A percentile compares a stretch with the other conserved stretches of the same genome.
Evolutionary conservation across 2,329 filamentous ascomycete species (phyloP).

Genomic region (Fusarium irregulare): DNA sequence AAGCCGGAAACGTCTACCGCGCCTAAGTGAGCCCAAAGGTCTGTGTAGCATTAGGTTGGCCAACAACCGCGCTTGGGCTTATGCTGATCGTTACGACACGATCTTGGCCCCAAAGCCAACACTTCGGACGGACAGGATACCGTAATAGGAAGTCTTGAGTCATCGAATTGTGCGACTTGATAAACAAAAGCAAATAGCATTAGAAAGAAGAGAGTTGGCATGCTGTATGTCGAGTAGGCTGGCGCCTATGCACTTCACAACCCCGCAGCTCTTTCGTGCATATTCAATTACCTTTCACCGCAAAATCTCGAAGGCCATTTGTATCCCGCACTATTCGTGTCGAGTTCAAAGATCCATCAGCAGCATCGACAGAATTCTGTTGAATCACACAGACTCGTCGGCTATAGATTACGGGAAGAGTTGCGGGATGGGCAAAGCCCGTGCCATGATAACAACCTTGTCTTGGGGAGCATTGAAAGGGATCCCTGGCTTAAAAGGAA

Average conservation of each 20-base stretch:
- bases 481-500: slow-evolving; percentile 22
- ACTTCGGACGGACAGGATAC: slow-evolving; percentile 23
- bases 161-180: slow-evolving; percentile 18
- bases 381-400: not conserved
- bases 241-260: slow-evolving; percentile 41
- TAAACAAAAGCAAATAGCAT: slow-evolving; percentile 37
- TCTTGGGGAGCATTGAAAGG: slow-evolving; percentile 38
- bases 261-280: slow-evolving; percentile 2
- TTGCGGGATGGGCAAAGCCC: slow-evolving; percentile 20
- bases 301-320: not conserved
- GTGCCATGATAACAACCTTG: slow-evolving; percentile 13
- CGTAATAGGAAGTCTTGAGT: slow-evolving; percentile 28
- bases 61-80: slow-evolving; percentile 33
- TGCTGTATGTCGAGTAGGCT: slow-evolving; percentile 19
- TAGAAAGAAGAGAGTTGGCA: slow-evolving; percentile 22
- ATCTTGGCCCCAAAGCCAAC: slow-evolving; percentile 28
- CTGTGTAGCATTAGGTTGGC: slow-evolving; percentile 19
- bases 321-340: not conserved
- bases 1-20: slow-evolving; percentile 22
- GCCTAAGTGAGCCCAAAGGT: slow-evolving; percentile 15
- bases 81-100: slow-evolving; percentile 29
- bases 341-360: not conserved
- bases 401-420: slow-evolving; percentile 21
- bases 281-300: not conserved
- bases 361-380: not conserved